Percentiles rank a stretch among this genome's conserved stretches.
Evolutionary conservation across 352 stramenopile species (phyloP).

Genomic region (Nothophytophthora sp.): DNA sequence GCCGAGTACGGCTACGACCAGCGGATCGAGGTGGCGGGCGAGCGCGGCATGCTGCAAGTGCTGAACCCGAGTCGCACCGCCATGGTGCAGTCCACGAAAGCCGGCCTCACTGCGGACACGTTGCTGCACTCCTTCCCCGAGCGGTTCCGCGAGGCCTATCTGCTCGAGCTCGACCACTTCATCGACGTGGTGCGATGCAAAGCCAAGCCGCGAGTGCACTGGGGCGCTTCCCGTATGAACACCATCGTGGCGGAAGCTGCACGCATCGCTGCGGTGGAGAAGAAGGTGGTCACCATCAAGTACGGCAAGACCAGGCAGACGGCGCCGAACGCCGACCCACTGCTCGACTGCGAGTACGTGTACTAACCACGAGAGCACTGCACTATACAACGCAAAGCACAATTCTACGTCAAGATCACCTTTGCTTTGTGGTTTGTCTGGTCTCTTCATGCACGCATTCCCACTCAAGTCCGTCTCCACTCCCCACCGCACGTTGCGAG

Average conservation of each 20-base stretch:
- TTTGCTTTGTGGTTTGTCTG: too few species aligned
- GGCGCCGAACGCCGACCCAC: slow-evolving; percentile 38
- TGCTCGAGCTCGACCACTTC: slow-evolving; percentile 86
- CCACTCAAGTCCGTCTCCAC: too few species aligned
- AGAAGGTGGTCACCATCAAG: slow-evolving; percentile 70
- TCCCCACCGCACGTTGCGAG: too few species aligned
- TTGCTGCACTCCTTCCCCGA: slow-evolving; percentile 89
- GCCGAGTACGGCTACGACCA: slow-evolving; percentile 93
- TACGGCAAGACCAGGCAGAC: slow-evolving; percentile 54
- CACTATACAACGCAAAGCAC: too few species aligned
- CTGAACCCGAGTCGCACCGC: slow-evolving; percentile 71
- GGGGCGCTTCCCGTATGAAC: slow-evolving; percentile 74
- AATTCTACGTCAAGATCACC: too few species aligned
- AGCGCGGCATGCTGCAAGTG: slow-evolving; percentile 71
- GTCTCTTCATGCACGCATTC: too few species aligned
- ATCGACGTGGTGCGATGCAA: slow-evolving; percentile 52
- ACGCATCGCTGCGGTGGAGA: slow-evolving; percentile 60
- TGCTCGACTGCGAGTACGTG: slow-evolving; percentile 57
- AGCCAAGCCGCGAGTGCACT: slow-evolving; percentile 51
- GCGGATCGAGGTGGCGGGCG: slow-evolving; percentile 88
- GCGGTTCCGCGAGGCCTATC: slow-evolving; percentile 87
- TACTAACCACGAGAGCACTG: slow-evolving; percentile 35
- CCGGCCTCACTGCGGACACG: slow-evolving; percentile 58
- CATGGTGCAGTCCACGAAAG: slow-evolving; percentile 46
- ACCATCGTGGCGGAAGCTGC: slow-evolving; percentile 77